Conservation (phyloP, 768 basidiomycete genomes). For the Termitomyces sp. region DNA sequence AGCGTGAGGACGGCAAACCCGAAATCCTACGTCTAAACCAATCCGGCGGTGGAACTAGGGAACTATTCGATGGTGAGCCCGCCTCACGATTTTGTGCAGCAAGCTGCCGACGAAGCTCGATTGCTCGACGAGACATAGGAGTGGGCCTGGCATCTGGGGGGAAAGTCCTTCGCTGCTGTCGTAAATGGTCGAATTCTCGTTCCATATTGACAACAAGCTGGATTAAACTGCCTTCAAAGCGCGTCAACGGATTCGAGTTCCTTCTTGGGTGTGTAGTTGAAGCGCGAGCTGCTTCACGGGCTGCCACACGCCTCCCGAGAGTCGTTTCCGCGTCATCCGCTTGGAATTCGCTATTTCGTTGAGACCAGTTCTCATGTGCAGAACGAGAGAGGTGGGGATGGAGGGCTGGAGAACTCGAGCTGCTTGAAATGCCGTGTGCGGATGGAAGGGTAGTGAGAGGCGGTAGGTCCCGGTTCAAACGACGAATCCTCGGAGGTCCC, state of each 20-base stretch:
- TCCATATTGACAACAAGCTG: constrained; percentile 15
- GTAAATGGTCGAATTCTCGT: constrained; percentile 19
- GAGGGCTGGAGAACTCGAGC: background rate
- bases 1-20: constrained; percentile 15
- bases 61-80: background rate
- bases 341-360: constrained; percentile 17
- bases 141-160: background rate
- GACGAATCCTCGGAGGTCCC: background rate
- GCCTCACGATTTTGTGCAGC: background rate
- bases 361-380: constrained; percentile 18
- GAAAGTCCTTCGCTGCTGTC: constrained; percentile 15
- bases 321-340: constrained; percentile 31
- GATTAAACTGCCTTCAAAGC: constrained; percentile 5
- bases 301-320: constrained; percentile 34
- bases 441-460: background rate
- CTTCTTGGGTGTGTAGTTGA: constrained; percentile 3
- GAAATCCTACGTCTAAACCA: constrained; percentile 17
- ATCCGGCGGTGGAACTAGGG: constrained; percentile 11
- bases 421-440: background rate
- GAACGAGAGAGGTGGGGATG: constrained; percentile 17
- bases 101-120: background rate
- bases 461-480: background rate
- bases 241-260: constrained; percentile 9
- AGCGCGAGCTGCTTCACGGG: constrained; percentile 27
- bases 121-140: background rate